Base-by-base conservation (phyloP, 73 alveolate species). In the Paramecium octaurelia region DNA sequence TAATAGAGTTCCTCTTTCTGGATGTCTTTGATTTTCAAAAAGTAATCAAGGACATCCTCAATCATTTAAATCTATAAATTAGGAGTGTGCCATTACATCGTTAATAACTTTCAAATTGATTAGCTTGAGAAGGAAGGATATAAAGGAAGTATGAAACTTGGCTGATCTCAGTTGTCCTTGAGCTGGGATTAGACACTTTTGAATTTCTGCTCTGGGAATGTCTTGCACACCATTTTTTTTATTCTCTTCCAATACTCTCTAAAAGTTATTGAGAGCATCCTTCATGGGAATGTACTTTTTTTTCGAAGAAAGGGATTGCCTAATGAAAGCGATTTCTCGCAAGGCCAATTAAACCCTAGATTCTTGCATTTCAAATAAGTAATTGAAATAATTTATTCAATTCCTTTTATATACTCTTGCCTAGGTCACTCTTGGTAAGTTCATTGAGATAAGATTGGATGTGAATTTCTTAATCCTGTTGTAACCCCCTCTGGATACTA, bases 291-390 rank as follows among this genome's bases (percentile, higher is more conserved):
- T 31, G 73, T 80, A 80, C 57, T 80, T 80, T 35, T 46, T 80
- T 48, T 80, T 80, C 8, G 70, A 27, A 18, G 91, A 80, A 11
- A 80, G 91, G 3, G 91, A 80, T 44, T 48, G 46, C 31, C 44
- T 42, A 46, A 80, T 48, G 75, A 48, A 40, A 80, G 70, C 75
- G 57, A 80, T 80, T 80, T 80, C 91, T 31, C 75, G 46, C 43
- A 80, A 24, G 29, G 75, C 75, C 38, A 80, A 80, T 31, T 80
- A 34, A 21, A 80, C 75, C 44, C 91, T 80, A 35, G 91, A 24
- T 80, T 80, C 64, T 48, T 80, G 84, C 84, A 64, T 64, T 27
- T 64, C 84, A 64, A 64, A 64, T 64, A 64, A 64, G 84, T 64
- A 64, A 64, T 64, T 64, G 84, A 64, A 64, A 64, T 64, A 64